Base-by-base conservation (phyloP, 2,329 filamentous ascomycete species). In the Pyrenophora seminiperda region DNA sequence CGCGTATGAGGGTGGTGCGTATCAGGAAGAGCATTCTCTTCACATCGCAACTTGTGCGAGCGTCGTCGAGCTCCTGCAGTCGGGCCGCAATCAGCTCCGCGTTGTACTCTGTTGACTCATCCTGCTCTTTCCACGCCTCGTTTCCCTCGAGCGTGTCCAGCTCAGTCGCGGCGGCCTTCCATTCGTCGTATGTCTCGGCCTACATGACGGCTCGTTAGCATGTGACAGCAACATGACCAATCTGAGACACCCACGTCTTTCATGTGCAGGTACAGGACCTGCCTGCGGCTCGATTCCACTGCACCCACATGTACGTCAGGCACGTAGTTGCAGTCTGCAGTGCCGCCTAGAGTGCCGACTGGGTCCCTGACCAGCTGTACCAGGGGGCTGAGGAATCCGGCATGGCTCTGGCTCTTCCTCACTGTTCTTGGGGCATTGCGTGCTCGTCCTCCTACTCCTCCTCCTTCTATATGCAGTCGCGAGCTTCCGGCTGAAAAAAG, bases 111-210 rank as follows among this genome's bases (percentile, higher is more conserved):
- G 81, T 76, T n/a, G 81, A 84, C 41, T 83, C 79, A 7, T 82
- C 74, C 41, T 89, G 83, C 24, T 79, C 71, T 70, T 96, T 96
- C 92, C 92, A 96, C 20, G 78, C 75, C 59, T 93, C 86, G 66
- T 93, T 91, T 37, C 86, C 86, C 69, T 96, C 90, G 11, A 96
- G 76, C 7, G 80, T 71, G 67, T 97, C 92, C 34, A 97, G 82
- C 66, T 92, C 87, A 34, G 79, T 80, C 2, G 92, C 92, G 7
- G 89, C 88, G 13, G 77, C 77, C 59, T 86, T 82, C 91, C 92
- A 97, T 67, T 91, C 84, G 41, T 81, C 76, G 60, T 86, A 81
- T 1, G 83, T 83, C 51, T 83, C 81, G 54, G 90, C 89, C 85
- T 90, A 59, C 47, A 34, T 30, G 14, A 44, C 33, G 20, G 41